Percentiles rank a stretch among this genome's conserved stretches.
Conservation (phyloP, 139 green algal species). For the Spirogloea muscicola region DNA sequence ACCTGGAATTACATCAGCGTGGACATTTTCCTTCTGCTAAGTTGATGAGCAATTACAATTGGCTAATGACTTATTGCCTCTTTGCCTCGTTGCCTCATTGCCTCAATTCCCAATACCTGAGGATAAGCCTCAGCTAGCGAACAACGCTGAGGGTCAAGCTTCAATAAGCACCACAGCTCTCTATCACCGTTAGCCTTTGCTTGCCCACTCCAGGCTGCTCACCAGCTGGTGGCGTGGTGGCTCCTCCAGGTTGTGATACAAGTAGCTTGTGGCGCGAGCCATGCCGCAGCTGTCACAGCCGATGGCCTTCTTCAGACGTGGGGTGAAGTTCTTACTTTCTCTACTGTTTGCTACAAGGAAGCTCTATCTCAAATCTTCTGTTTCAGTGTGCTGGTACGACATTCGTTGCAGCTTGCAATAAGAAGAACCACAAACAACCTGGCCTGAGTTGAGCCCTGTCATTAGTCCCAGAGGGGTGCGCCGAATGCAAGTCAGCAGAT, state of each 20-base stretch:
- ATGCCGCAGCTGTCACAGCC: slow-evolving; percentile 27
- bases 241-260: slow-evolving; percentile 29
- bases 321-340: slow-evolving; percentile 24
- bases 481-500: background rate
- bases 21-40: too few species aligned
- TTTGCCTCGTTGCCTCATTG: background rate
- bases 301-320: slow-evolving; percentile 38
- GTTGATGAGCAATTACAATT: too few species aligned
- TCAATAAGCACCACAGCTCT: background rate
- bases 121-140: background rate
- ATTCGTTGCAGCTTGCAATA: background rate
- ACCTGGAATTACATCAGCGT: too few species aligned
- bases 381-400: too few species aligned
- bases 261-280: slow-evolving; percentile 15
- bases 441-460: background rate
- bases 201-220: too few species aligned
- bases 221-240: background rate
- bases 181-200: background rate
- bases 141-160: background rate
- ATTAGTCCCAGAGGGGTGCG: background rate
- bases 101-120: background rate
- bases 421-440: background rate
- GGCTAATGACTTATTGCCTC: too few species aligned
- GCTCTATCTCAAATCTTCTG: slow-evolving; percentile 1
- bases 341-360: background rate